Conservation (phyloP, 2,329 filamentous ascomycete species). For the Stagonosporopsis vannaccii region DNA sequence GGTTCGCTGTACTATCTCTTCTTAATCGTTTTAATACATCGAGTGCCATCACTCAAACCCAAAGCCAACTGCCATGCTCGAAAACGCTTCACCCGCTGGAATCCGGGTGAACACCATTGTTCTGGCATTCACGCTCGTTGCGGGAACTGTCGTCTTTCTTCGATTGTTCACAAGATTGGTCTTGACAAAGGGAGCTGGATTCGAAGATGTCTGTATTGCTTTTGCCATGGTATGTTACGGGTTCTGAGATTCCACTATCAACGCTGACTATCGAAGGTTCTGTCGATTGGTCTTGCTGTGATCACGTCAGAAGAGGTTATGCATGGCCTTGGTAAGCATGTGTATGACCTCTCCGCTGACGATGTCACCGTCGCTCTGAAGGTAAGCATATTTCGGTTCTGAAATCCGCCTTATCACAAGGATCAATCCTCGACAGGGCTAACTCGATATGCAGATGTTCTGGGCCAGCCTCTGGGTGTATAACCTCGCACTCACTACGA, state of each 20-base stretch:
- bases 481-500: slow-evolving; percentile 39
- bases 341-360: slow-evolving; percentile 13
- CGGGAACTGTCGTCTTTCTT: slow-evolving; percentile 39
- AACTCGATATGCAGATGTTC: slow-evolving; percentile 35
- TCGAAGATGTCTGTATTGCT: slow-evolving; percentile 41
- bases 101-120: slow-evolving; percentile 41
- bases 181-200: slow-evolving; percentile 33
- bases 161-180: slow-evolving; percentile 41
- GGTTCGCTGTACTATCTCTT: slow-evolving; percentile 12
- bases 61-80: slow-evolving; percentile 16
- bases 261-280: slow-evolving; percentile 26
- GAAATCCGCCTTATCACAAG: neutral
- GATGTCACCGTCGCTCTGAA: slow-evolving; percentile 14
- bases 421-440: neutral
- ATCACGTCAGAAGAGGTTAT: slow-evolving; percentile 38
- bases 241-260: neutral
- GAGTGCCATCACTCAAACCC: slow-evolving; percentile 3
- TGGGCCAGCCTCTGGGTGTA: slow-evolving; percentile 47
- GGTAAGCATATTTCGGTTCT: slow-evolving; percentile 17
- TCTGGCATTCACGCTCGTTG: slow-evolving; percentile 42
- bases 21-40: slow-evolving; percentile 11
- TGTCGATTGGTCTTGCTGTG: slow-evolving; percentile 39
- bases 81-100: slow-evolving; percentile 37
- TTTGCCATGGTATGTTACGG: slow-evolving; percentile 40
- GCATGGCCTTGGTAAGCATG: slow-evolving; percentile 41